Evolutionary conservation across 2,329 filamentous ascomycete species (phyloP).

Genomic region (Pseudocercospora crystallina): DNA sequence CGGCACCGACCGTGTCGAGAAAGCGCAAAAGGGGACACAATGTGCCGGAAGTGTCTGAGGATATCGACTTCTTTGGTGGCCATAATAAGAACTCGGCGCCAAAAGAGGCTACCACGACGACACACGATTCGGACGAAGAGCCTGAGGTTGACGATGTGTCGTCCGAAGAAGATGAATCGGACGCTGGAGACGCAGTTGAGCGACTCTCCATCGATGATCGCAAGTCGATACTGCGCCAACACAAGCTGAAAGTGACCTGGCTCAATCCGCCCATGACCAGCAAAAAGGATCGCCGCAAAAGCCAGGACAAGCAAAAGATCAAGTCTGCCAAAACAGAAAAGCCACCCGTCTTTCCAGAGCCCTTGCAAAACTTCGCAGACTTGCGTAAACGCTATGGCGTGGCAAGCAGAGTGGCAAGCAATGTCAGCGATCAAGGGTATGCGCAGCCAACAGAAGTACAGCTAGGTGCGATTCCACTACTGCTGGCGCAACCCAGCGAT

Average conservation of each 20-base stretch:
- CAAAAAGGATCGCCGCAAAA: slow-evolving; percentile 49
- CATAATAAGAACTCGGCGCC: background rate
- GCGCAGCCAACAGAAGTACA: slow-evolving; percentile 90
- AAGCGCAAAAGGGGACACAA: slow-evolving; percentile 46
- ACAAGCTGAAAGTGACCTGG: slow-evolving; percentile 36
- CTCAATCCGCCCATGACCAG: slow-evolving; percentile 29
- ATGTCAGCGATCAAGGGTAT: slow-evolving; percentile 82
- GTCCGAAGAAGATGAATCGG: too few species aligned
- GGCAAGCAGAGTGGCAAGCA: slow-evolving; percentile 70
- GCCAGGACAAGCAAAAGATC: slow-evolving; percentile 43
- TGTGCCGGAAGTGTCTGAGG: slow-evolving; percentile 29
- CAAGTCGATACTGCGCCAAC: slow-evolving; percentile 35
- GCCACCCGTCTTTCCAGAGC: slow-evolving; percentile 71
- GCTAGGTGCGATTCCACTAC: slow-evolving; percentile 76
- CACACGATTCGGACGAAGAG: too few species aligned
- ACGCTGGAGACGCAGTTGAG: background rate
- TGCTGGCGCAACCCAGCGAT: slow-evolving; percentile 58
- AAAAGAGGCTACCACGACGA: background rate
- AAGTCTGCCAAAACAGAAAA: slow-evolving; percentile 43
- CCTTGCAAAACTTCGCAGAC: slow-evolving; percentile 73
- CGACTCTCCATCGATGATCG: slow-evolving; percentile 15
- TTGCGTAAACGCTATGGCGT: slow-evolving; percentile 71
- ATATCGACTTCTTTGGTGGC: slow-evolving; percentile 47
- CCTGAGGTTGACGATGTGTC: too few species aligned
- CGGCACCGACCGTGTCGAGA: slow-evolving; percentile 20